phyloP scores from a whole-genome alignment of 2,329 filamentous ascomycete species.

The Aspergillus brasiliensis region DNA sequence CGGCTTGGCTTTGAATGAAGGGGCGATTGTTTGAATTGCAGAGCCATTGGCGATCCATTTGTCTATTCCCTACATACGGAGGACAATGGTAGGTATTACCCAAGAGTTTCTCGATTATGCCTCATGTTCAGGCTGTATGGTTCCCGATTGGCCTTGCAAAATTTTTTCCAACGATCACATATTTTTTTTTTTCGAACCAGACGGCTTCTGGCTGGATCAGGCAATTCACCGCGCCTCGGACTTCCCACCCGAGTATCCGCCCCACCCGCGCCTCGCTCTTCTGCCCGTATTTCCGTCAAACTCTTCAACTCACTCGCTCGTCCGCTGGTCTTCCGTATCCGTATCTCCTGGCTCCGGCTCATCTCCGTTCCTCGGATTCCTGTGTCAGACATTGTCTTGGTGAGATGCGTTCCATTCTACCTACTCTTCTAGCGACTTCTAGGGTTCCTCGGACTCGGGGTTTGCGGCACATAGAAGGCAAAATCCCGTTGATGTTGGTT shows the following conservation, averaged over 20 bases:
- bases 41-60: not conserved
- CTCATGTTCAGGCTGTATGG: not conserved
- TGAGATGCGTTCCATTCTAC: not conserved
- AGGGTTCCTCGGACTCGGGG: not conserved
- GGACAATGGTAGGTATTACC: not conserved
- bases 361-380: not conserved
- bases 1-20: conserved; percentile 11
- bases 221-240: conserved; percentile 19
- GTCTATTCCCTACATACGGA: too few species aligned
- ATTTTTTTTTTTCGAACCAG: too few species aligned
- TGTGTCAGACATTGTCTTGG: not conserved
- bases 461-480: not conserved
- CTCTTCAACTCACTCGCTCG: not conserved
- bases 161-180: not conserved
- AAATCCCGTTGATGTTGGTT: not conserved
- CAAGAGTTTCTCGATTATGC: not conserved
- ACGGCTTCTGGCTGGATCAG: conserved; percentile 10
- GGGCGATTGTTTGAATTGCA: not conserved
- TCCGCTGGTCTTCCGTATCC: not conserved
- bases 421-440: not conserved
- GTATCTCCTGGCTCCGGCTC: not conserved
- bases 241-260: conserved; percentile 7
- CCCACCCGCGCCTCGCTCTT: conserved; percentile 1
- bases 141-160: not conserved
- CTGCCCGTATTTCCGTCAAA: conserved; percentile 17